Evolutionary conservation across 225 moss, liverwort and hornwort genomes (phyloP).

Genomic region (Pseudoscleropodium purum): DNA sequence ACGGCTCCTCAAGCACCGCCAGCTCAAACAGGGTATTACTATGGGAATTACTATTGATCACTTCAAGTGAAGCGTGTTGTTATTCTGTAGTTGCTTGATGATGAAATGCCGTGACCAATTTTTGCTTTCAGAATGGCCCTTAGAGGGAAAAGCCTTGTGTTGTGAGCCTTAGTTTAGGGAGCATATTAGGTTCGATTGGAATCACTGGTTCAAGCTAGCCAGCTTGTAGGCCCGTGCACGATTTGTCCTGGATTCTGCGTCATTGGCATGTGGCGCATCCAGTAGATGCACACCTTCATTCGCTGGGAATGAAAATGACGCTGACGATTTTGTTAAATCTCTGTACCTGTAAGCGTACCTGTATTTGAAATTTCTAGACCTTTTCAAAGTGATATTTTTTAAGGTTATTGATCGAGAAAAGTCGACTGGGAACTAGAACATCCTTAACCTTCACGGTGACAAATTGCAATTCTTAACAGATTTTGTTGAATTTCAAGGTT

Average conservation of each 20-base stretch:
- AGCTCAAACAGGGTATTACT: conserved; percentile 52
- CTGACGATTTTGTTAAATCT: not conserved
- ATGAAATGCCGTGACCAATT: conserved; percentile 2
- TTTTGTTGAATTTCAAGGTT: too few relatives aligned
- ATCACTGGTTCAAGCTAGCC: not conserved
- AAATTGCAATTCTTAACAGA: too few relatives aligned
- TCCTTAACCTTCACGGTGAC: not conserved
- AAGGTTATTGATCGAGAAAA: not conserved
- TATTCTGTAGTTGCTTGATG: not conserved
- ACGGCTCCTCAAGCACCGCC: conserved; percentile 31
- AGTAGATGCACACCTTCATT: not conserved
- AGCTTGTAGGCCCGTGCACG: conserved; percentile 4
- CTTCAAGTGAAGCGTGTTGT: conserved; percentile 1
- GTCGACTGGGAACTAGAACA: too few relatives aligned
- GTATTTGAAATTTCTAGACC: not conserved
- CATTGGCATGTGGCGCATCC: not conserved
- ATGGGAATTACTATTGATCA: conserved; percentile 50
- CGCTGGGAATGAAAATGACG: conserved; percentile 4
- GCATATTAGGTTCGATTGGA: not conserved
- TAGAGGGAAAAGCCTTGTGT: not conserved
- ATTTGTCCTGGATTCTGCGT: not conserved
- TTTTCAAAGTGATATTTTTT: not conserved
- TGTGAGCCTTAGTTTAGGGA: not conserved
- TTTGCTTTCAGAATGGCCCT: conserved; percentile 1
- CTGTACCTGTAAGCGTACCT: not conserved